These are phyloP conservation scores for Dryas octopetala DNA, from an alignment of 306 rosid species.

Conservation along the genomic window DNA sequence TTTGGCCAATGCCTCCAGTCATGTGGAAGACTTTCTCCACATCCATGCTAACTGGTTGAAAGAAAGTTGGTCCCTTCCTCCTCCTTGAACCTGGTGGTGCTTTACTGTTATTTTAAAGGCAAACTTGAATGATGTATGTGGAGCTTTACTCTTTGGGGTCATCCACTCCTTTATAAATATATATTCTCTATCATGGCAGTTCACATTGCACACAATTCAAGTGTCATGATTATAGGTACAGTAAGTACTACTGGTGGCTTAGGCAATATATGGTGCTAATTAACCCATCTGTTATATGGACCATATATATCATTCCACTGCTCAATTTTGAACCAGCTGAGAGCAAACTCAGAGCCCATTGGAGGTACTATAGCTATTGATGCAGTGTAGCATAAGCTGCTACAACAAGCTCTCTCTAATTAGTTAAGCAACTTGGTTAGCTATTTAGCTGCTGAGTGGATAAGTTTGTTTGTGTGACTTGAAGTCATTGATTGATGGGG, in stretches of 20 bases:
- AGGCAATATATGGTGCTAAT: conserved; percentile 10
- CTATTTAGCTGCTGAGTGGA: too few species aligned
- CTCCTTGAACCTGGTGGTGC: conserved; percentile 25
- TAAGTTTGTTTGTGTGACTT: background rate
- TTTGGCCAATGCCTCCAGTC: conserved; percentile 82
- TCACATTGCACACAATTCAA: conserved; percentile 20
- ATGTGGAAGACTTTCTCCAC: conserved; percentile 76
- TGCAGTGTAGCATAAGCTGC: too few species aligned
- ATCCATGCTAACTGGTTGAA: conserved; percentile 48
- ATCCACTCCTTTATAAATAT: background rate
- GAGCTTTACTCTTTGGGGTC: conserved; percentile 1
- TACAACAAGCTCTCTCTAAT: too few species aligned
- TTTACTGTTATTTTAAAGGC: conserved; percentile 38
- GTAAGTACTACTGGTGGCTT: background rate
- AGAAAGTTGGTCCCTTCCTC: conserved; percentile 12
- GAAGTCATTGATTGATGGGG: background rate
- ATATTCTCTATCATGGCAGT: conserved; percentile 26
- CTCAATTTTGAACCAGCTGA: background rate
- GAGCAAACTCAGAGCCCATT: too few species aligned
- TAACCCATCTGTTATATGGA: background rate
- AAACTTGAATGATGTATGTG: conserved; percentile 32
- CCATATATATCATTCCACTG: background rate
- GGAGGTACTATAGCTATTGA: too few species aligned
- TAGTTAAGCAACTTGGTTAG: too few species aligned
- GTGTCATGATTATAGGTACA: conserved; percentile 26